Conservation (phyloP, 2,329 filamentous ascomycete genomes). For the Claviceps monticola region DNA sequence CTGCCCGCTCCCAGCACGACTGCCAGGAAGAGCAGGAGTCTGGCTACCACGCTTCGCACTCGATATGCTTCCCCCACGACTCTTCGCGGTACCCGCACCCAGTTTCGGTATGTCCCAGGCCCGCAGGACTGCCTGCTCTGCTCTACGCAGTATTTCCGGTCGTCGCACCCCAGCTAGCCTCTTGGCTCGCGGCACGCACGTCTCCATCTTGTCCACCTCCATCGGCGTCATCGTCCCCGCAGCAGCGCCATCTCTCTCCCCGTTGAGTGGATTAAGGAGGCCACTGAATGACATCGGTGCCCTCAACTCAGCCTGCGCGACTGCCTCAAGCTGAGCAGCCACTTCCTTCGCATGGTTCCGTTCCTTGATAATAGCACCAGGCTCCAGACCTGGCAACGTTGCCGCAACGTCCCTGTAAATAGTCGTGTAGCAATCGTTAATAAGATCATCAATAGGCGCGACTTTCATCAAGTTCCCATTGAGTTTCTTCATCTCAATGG, state of each 20-base stretch:
- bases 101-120: slow-evolving; percentile 35
- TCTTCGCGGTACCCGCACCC: slow-evolving; percentile 29
- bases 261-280: slow-evolving; percentile 28
- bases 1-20: slow-evolving; percentile 26
- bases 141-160: slow-evolving; percentile 46
- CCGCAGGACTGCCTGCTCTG: slow-evolving; percentile 42
- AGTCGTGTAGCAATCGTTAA: slow-evolving; percentile 75
- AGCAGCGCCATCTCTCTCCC: slow-evolving; percentile 21
- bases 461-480: slow-evolving; percentile 83
- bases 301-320: slow-evolving; percentile 15
- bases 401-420: slow-evolving; percentile 56
- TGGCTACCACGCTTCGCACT: slow-evolving; percentile 32
- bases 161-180: slow-evolving; percentile 32
- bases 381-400: slow-evolving; percentile 37
- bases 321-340: slow-evolving; percentile 21
- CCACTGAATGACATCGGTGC: slow-evolving; percentile 23
- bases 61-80: slow-evolving; percentile 35
- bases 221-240: slow-evolving; percentile 19
- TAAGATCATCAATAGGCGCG: slow-evolving; percentile 78
- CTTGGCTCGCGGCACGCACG: slow-evolving; percentile 22
- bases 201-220: slow-evolving; percentile 28
- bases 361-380: slow-evolving; percentile 32
- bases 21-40: slow-evolving; percentile 22
- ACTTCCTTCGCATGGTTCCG: slow-evolving; percentile 28
- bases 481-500: slow-evolving; percentile 50